phyloP scores from a whole-genome alignment of 148 eudicot genomes.

The Cornus florida region DNA sequence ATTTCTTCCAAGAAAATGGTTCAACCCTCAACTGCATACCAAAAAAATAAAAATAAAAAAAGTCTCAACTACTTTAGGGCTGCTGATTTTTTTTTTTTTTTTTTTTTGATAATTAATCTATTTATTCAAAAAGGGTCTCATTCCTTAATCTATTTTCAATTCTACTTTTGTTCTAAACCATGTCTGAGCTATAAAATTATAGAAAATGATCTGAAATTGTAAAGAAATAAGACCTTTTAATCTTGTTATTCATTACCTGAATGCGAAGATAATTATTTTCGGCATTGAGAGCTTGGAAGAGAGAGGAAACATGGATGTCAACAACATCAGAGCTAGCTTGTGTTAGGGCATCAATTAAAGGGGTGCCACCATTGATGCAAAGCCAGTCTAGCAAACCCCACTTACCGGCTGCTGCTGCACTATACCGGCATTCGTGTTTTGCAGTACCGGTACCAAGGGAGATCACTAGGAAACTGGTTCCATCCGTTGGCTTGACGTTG shows the following conservation, averaged over 20 bases:
- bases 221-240: too few species aligned
- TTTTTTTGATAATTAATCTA: too few species aligned
- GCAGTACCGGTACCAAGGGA: slow-evolving; percentile 5
- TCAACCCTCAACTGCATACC: too few species aligned
- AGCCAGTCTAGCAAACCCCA: slow-evolving; percentile 46
- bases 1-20: too few species aligned
- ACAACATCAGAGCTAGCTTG: slow-evolving; percentile 35
- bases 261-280: slow-evolving; percentile 36
- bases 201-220: not conserved
- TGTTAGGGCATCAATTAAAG: slow-evolving; percentile 20
- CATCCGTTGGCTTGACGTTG: not conserved
- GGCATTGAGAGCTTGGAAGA: slow-evolving; percentile 33
- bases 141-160: too few species aligned
- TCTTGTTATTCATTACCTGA: slow-evolving; percentile 11
- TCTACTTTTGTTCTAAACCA: too few species aligned
- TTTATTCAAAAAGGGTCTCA: too few species aligned
- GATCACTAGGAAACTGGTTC: not conserved
- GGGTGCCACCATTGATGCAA: slow-evolving; percentile 24
- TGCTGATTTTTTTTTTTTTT: too few species aligned
- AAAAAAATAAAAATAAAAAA: too few species aligned
- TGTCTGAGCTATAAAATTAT: too few species aligned
- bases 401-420: slow-evolving; percentile 10
- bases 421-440: too few species aligned
- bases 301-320: slow-evolving; percentile 23
- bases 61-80: too few species aligned